Percentiles rank a stretch among this genome's conserved stretches.
phyloP scores from a whole-genome alignment of 1,139 yeast species.

The Scheffersomyces stambukii region DNA sequence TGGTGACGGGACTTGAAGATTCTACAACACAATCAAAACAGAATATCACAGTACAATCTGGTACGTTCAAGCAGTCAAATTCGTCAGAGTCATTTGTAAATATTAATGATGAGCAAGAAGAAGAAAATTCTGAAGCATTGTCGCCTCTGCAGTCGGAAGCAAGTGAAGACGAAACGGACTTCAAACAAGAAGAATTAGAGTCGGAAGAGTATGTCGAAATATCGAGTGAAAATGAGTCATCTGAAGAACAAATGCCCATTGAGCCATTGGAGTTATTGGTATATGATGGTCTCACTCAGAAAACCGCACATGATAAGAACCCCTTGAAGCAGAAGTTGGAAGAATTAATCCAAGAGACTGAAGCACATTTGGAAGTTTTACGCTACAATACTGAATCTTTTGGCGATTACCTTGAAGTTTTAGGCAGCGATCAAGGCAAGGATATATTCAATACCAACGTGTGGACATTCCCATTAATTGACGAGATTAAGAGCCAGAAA shows the following conservation, averaged over 20 bases:
- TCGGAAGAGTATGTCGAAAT: slow-evolving; percentile 3
- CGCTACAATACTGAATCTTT: slow-evolving; percentile 12
- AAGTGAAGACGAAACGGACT: slow-evolving; percentile 6
- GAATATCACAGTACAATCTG: no score
- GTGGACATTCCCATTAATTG: slow-evolving; percentile 1
- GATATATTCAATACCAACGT: not conserved
- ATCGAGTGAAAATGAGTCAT: not conserved
- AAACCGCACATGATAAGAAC: no score
- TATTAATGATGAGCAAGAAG: not conserved
- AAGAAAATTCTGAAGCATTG: not conserved
- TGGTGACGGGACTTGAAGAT: no score
- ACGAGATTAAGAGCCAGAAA: slow-evolving; percentile 1
- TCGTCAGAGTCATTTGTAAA: no score
- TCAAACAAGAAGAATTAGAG: slow-evolving; percentile 4
- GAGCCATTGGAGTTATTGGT: slow-evolving; percentile 10
- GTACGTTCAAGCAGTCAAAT: no score
- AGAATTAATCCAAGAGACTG: slow-evolving; percentile 15
- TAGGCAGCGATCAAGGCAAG: not conserved
- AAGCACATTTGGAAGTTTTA: slow-evolving; percentile 16
- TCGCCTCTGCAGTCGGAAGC: not conserved
- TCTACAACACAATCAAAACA: no score
- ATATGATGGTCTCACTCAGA: slow-evolving; percentile 13
- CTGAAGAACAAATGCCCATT: slow-evolving; percentile 2
- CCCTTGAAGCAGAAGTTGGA: slow-evolving; percentile 11
- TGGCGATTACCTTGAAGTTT: slow-evolving; percentile 8